Conservation (phyloP, 768 basidiomycete genomes). For the Auriscalpium vulgare region DNA sequence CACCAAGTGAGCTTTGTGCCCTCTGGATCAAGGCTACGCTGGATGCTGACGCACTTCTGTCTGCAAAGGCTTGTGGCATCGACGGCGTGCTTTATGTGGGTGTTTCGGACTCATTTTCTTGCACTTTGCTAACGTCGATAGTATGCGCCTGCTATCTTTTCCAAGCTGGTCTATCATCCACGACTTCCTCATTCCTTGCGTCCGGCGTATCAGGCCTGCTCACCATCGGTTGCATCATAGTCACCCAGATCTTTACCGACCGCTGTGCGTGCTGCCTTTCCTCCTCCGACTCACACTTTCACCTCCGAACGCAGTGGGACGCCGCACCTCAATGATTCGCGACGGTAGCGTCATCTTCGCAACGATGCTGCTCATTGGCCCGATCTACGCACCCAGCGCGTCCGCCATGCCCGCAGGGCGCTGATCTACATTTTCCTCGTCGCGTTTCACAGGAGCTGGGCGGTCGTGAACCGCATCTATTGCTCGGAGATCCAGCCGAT, state of each 20-base stretch:
- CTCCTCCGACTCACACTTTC: background rate
- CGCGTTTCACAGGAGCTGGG: constrained; percentile 37
- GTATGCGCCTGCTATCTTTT: constrained; percentile 41
- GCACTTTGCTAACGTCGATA: constrained; percentile 9
- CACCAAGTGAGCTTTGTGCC: constrained; percentile 24
- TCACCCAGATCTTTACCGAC: constrained; percentile 31
- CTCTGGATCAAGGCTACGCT: too few species aligned
- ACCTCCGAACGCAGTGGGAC: too few species aligned
- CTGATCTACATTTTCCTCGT: constrained; percentile 41
- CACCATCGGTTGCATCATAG: constrained; percentile 31
- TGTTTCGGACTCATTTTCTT: too few species aligned
- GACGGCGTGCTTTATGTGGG: constrained; percentile 27
- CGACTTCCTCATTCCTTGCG: constrained; percentile 41
- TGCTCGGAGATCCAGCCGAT: constrained; percentile 41
- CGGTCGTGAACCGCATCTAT: constrained; percentile 33
- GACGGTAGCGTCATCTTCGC: constrained; percentile 34
- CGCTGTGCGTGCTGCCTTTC: constrained; percentile 23
- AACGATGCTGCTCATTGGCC: constrained; percentile 35
- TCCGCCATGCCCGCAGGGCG: constrained; percentile 23
- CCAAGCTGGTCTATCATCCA: constrained; percentile 41
- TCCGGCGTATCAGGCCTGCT: constrained; percentile 43
- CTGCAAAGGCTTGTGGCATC: constrained; percentile 24
- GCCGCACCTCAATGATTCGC: constrained; percentile 30
- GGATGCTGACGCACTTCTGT: background rate
- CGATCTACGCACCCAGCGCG: constrained; percentile 33